Conservation (phyloP, 805 yeast genomes). For the Priceomyces medius region DNA sequence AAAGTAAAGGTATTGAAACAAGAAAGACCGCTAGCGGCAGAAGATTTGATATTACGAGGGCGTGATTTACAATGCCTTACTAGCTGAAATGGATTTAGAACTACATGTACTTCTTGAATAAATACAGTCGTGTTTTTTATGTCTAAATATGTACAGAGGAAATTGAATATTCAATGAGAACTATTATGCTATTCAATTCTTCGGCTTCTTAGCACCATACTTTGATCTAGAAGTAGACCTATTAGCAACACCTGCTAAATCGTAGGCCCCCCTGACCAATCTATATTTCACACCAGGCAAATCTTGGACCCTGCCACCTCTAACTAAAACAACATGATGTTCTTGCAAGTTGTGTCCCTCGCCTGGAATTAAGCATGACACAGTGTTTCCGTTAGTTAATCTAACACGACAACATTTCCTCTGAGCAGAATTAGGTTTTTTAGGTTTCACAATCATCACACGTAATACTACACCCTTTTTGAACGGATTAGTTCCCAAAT, state of each 20-base stretch:
- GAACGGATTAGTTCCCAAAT: slow-evolving; percentile 78
- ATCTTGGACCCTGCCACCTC: slow-evolving; percentile 99
- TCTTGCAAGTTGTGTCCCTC: slow-evolving; percentile 99
- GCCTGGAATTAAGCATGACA: slow-evolving; percentile 95
- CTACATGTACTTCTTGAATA: neutral
- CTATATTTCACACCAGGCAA: slow-evolving; percentile 97
- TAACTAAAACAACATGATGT: slow-evolving; percentile 90
- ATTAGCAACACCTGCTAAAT: slow-evolving; percentile 92
- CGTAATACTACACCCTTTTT: slow-evolving; percentile 90
- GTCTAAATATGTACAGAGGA: slow-evolving; percentile 3
- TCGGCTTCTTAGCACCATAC: slow-evolving; percentile 89
- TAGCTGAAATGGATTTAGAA: neutral
- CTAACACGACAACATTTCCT: slow-evolving; percentile 96
- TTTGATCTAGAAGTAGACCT: slow-evolving; percentile 86
- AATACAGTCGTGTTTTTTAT: slow-evolving; percentile 1
- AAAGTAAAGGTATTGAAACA: slow-evolving; percentile 43
- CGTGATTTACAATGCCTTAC: slow-evolving; percentile 4
- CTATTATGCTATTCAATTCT: slow-evolving; percentile 14
- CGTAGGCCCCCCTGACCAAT: slow-evolving; percentile 88
- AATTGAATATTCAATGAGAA: neutral
- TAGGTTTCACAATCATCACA: slow-evolving; percentile 94
- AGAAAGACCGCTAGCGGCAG: slow-evolving; percentile 75
- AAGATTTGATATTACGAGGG: slow-evolving; percentile 46
- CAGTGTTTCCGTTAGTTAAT: slow-evolving; percentile 81
- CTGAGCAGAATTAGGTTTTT: slow-evolving; percentile 97